A percentile compares a stretch with the other conserved stretches of the same genome.
phyloP scores from a whole-genome alignment of 768 basidiomycete genomes.

The Cystofilobasidium macerans region DNA sequence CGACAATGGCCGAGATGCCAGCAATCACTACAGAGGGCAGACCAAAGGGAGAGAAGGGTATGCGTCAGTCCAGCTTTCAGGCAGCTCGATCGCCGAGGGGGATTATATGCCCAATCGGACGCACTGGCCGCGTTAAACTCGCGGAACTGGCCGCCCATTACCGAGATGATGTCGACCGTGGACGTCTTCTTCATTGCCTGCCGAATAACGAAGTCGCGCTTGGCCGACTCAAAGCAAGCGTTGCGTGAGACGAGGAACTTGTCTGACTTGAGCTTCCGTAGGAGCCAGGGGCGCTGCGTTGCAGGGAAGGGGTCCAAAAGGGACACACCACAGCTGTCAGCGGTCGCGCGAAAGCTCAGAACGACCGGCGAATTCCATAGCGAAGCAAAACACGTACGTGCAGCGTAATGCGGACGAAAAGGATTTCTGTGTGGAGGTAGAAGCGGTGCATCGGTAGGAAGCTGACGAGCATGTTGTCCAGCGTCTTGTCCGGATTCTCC shows the following conservation, averaged over 20 bases:
- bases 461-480: slow-evolving; percentile 43
- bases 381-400: slow-evolving; percentile 31
- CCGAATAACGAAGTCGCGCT: slow-evolving; percentile 66
- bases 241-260: slow-evolving; percentile 67
- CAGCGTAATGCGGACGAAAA: slow-evolving; percentile 55
- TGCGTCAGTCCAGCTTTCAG: not conserved
- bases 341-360: not conserved
- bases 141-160: slow-evolving; percentile 25
- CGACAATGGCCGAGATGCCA: slow-evolving; percentile 70
- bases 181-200: slow-evolving; percentile 37
- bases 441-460: slow-evolving; percentile 49
- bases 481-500: slow-evolving; percentile 60
- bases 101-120: not conserved
- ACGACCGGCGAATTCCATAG: not conserved
- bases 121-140: slow-evolving; percentile 17
- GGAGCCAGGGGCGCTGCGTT: slow-evolving; percentile 81
- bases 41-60: not conserved
- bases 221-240: slow-evolving; percentile 84
- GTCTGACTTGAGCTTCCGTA: slow-evolving; percentile 65
- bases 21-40: slow-evolving; percentile 62
- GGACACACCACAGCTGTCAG: no score
- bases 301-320: no score
- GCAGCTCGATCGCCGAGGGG: not conserved
- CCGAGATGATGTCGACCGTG: slow-evolving; percentile 29
- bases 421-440: slow-evolving; percentile 76